Evolutionary conservation across 257 asterid genomes (phyloP), one percentile per base, ranked within the genome.

Genomic region (Euphrasia confusa): DNA sequence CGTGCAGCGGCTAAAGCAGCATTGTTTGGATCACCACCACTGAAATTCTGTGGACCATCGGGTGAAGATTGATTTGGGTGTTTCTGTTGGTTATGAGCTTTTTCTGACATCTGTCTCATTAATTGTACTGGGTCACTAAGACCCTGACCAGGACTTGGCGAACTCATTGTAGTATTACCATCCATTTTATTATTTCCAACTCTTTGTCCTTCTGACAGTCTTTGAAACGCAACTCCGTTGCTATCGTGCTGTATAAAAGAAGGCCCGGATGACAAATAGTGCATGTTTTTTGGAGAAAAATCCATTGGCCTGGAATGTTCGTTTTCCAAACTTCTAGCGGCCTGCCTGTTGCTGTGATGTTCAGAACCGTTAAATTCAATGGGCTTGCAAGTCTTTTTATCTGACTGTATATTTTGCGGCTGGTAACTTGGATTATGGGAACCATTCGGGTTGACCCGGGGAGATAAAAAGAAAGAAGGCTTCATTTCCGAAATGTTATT

Each of bases 1-100:
- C 89, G 87, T 10, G 95, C 95, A 73, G 97, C 97, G 17, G 87
- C 83, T 4, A 78, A 75, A 58, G 98, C 82, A 5, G 95, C 95
- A 70, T 80, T 81, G 58, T 75, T 73, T 14, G 88, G 61, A 70
- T 83, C 86, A 14, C 71, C 58, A 66, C 79, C 77, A 62, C 75
- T 72, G 53, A 35, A 50, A 26, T 75, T 70, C 13, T 79, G 78
- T 11, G 69, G 54, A 53, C 42, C 42, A 37, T 37, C 42, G 3
- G 42, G 42, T 37, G 3, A 37, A 37, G 42, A 37, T 37, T 37
- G 42, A 54, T 60, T 82, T 3, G 82, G 67, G 56, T 78, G 42
- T 35, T 71, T 85, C 14, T 71, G 87, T 72, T 86, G 89, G 78
- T 65, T 78, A 48, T 77, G 92, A 75, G 80, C 71, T 71, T 80